These are phyloP conservation scores for Botryobasidium botryosum DNA, from an alignment of 768 basidiomycete species.

Conservation along the genomic window DNA sequence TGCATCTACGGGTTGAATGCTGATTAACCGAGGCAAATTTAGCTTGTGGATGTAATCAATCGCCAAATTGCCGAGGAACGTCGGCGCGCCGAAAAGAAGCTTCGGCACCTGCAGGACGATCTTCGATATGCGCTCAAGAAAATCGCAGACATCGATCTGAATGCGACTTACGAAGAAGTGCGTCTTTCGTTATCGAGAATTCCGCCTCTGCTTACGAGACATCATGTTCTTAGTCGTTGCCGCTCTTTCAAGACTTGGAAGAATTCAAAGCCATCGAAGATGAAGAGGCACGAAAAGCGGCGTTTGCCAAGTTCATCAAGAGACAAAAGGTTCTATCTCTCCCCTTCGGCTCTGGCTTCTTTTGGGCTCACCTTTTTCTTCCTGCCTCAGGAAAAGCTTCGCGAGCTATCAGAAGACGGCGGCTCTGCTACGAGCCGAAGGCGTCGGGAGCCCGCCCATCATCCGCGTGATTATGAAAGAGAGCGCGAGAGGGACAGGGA, in stretches of 20 bases:
- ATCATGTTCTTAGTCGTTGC: constrained; percentile 47
- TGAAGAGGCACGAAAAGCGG: constrained; percentile 64
- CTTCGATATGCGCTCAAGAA: constrained; percentile 91
- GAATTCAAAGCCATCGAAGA: constrained; percentile 82
- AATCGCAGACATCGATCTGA: constrained; percentile 66
- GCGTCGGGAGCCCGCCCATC: constrained; percentile 47
- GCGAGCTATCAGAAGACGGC: constrained; percentile 60
- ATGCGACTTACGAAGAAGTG: constrained; percentile 64
- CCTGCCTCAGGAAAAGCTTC: constrained; percentile 45
- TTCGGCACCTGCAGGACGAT: constrained; percentile 85
- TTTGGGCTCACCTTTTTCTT: neutral
- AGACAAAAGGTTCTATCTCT: constrained; percentile 57
- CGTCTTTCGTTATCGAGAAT: constrained; percentile 13
- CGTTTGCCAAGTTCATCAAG: constrained; percentile 78
- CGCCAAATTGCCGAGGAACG: constrained; percentile 75
- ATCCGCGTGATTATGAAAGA: constrained; percentile 8
- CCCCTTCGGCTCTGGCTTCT: neutral
- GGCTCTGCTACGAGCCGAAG: constrained; percentile 62
- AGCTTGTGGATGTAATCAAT: constrained; percentile 63
- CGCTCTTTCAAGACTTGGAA: constrained; percentile 61
- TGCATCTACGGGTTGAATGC: constrained; percentile 1
- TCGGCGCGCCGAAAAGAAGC: constrained; percentile 58
- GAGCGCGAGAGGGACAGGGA: constrained; percentile 11
- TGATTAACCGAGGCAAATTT: constrained; percentile 4
- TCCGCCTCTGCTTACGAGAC: constrained; percentile 46